Conservation (phyloP, 768 basidiomycete species). For the Coprinopsis marcescibilis region DNA sequence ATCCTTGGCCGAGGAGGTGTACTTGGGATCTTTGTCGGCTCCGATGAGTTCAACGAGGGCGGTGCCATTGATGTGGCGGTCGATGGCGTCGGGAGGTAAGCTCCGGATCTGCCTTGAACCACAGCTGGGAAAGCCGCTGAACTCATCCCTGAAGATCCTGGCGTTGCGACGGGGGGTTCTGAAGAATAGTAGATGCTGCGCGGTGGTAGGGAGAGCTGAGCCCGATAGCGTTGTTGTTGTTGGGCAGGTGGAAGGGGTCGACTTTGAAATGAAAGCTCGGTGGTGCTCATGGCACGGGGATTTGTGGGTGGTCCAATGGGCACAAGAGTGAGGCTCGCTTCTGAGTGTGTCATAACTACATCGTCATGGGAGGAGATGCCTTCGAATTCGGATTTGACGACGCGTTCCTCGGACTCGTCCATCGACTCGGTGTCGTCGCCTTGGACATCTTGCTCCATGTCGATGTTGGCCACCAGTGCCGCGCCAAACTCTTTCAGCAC, state of each 20-base stretch:
- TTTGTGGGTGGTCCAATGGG: too few species aligned
- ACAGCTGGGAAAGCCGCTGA: conserved; percentile 3
- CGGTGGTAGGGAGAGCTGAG: conserved; percentile 22
- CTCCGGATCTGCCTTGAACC: too few species aligned
- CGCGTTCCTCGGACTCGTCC: not conserved
- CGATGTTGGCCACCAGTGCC: too few species aligned
- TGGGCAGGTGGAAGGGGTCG: not conserved
- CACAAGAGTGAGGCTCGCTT: too few species aligned
- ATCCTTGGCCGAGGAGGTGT: conserved; percentile 20
- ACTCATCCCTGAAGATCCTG: not conserved
- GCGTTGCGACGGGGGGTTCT: not conserved
- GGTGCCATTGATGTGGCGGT: too few species aligned
- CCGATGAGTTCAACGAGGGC: too few species aligned
- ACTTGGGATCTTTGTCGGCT: too few species aligned
- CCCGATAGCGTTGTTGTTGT: not conserved
- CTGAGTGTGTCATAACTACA: conserved; percentile 7
- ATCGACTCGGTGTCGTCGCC: too few species aligned
- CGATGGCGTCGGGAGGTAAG: too few species aligned
- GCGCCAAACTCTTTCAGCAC: not conserved
- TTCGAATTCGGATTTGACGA: conserved; percentile 6
- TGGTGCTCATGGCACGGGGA: too few species aligned
- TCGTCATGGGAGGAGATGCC: conserved; percentile 3
- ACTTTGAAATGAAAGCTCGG: too few species aligned
- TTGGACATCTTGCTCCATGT: too few species aligned
- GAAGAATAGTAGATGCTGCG: conserved; percentile 24